Conservation (phyloP, 305 asterid species). For the Solanum hybrid region DNA sequence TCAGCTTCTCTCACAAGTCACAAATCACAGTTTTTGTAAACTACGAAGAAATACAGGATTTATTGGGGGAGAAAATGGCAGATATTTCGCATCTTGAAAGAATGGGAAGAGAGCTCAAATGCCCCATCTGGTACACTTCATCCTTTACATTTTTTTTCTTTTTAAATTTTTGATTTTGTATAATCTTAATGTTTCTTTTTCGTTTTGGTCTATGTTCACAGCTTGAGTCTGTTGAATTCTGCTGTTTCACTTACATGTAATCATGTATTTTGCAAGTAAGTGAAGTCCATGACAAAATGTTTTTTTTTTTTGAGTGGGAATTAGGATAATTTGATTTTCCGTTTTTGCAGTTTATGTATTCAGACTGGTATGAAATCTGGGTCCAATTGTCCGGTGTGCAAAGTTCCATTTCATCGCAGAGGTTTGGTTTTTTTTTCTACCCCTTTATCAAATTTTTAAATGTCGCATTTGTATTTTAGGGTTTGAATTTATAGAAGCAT, state of each 20-base stretch:
- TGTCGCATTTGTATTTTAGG: neutral
- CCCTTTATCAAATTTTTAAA: neutral
- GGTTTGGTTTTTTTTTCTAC: slow-evolving; percentile 27
- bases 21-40: neutral
- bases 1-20: neutral
- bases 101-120: slow-evolving; percentile 96
- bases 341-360: slow-evolving; percentile 50
- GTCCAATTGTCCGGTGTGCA: slow-evolving; percentile 79
- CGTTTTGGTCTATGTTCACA: slow-evolving; percentile 15
- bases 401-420: slow-evolving; percentile 84
- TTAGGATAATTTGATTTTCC: neutral
- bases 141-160: neutral
- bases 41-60: neutral
- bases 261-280: slow-evolving; percentile 93
- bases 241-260: slow-evolving; percentile 83
- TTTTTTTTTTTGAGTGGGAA: slow-evolving; percentile 1
- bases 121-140: slow-evolving; percentile 73
- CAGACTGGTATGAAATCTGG: slow-evolving; percentile 76
- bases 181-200: neutral
- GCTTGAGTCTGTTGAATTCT: slow-evolving; percentile 71
- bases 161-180: neutral
- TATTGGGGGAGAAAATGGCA: slow-evolving; percentile 28
- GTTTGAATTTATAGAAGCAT: neutral
- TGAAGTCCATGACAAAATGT: neutral
- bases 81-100: slow-evolving; percentile 68